Conservation (phyloP, 2,329 filamentous ascomycete species). For the Pseudogymnoascus sp. region DNA sequence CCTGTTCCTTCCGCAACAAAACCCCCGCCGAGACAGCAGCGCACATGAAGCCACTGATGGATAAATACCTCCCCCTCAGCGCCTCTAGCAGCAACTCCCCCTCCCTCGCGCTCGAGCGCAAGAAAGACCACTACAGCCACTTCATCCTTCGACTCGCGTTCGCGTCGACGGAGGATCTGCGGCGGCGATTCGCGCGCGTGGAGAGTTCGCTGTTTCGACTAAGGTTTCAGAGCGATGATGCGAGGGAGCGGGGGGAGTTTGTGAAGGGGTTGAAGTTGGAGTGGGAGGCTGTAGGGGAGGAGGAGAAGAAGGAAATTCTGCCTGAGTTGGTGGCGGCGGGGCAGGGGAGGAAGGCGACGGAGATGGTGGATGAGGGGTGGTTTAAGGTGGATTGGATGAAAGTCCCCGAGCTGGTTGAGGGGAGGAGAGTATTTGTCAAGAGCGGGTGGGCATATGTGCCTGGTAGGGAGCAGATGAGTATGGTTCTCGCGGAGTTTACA, state of each 20-base stretch:
- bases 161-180: constrained; percentile 80
- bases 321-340: constrained; percentile 29
- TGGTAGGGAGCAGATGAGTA: constrained; percentile 73
- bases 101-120: constrained; percentile 63
- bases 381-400: constrained; percentile 96
- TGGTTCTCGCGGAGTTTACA: constrained; percentile 84
- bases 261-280: constrained; percentile 70
- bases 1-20: constrained; percentile 91
- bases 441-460: constrained; percentile 88
- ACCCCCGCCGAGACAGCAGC: constrained; percentile 69
- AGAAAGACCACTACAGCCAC: constrained; percentile 96
- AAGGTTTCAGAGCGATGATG: constrained; percentile 70
- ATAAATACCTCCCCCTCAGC: constrained; percentile 78
- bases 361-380: constrained; percentile 73
- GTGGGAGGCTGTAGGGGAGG: constrained; percentile 74
- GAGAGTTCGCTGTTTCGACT: constrained; percentile 87
- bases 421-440: constrained; percentile 66
- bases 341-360: constrained; percentile 32
- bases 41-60: constrained; percentile 79
- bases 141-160: constrained; percentile 95
- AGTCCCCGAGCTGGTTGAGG: constrained; percentile 83
- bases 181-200: constrained; percentile 75
- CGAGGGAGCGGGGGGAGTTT: constrained; percentile 66
- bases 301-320: constrained; percentile 54
- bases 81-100: constrained; percentile 59